These are phyloP conservation scores for Physocladia obscura DNA, from an alignment of 192 early-diverging fungal genomes.

Conservation along the genomic window DNA sequence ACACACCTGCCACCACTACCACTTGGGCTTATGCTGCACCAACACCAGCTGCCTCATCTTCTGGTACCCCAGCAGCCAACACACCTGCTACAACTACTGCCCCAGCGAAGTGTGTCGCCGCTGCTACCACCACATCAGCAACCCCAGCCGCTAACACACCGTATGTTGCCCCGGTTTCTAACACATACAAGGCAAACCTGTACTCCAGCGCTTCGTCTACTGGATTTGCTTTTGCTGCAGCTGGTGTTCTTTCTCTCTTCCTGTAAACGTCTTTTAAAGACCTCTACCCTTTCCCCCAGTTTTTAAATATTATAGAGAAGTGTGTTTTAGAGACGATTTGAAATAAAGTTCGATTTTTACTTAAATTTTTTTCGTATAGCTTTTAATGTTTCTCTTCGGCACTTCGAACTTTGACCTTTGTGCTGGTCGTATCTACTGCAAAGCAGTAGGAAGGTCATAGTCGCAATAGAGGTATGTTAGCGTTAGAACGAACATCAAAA, in stretches of 20 bases:
- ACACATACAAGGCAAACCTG: conserved; percentile 5
- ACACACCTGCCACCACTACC: not conserved
- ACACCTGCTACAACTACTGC: not conserved
- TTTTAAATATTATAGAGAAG: no score
- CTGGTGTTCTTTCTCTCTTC: conserved; percentile 16
- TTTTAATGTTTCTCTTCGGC: no score
- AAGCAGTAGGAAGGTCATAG: no score
- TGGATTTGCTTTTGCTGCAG: not conserved
- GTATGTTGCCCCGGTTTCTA: not conserved
- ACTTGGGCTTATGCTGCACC: not conserved
- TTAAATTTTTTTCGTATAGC: no score
- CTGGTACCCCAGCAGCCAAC: not conserved
- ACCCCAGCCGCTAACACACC: conserved; percentile 9
- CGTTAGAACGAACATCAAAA: no score
- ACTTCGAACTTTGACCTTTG: no score
- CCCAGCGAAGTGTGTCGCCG: conserved; percentile 4
- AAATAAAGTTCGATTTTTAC: no score
- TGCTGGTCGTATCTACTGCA: no score
- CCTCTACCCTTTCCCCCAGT: no score
- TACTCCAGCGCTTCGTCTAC: conserved; percentile 1
- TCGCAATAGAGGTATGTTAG: no score
- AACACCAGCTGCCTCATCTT: not conserved
- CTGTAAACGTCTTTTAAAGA: not conserved
- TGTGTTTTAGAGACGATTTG: no score
- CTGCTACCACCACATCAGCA: not conserved